Conservation (phyloP, 2,329 filamentous ascomycete species). For the Xylariaceae sp. region DNA sequence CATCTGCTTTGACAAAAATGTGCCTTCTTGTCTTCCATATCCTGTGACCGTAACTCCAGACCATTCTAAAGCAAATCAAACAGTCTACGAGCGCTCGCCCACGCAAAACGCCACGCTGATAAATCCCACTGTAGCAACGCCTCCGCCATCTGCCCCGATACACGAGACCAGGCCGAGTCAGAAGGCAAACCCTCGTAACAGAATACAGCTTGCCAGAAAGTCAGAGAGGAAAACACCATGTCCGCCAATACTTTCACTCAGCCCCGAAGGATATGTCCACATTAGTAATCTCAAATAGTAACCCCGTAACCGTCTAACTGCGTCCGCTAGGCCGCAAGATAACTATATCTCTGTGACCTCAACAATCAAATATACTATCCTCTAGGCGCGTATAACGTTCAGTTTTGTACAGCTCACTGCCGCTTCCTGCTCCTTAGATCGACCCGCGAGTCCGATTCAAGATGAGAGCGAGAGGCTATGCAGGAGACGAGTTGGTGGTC, state of each 20-base stretch:
- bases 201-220: background rate
- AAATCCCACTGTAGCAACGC: background rate
- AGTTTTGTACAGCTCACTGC: conserved; percentile 7
- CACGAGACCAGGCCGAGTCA: background rate
- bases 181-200: background rate
- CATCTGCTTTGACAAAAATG: no score
- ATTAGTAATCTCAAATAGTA: no score
- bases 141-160: background rate
- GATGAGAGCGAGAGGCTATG: background rate
- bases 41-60: background rate
- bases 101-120: background rate
- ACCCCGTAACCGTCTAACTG: conserved; percentile 16
- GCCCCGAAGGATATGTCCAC: background rate
- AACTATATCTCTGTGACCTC: background rate
- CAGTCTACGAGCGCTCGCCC: background rate
- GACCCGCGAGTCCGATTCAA: background rate
- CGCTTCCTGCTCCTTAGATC: background rate
- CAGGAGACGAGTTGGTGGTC: background rate
- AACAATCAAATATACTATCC: background rate
- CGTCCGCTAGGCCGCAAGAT: background rate
- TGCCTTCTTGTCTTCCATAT: no score
- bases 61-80: background rate
- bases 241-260: background rate
- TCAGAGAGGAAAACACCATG: background rate
- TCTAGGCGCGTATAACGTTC: conserved; percentile 12